phyloP scores from a whole-genome alignment of 108 stramenopile species.

The Nitzschia sp. region DNA sequence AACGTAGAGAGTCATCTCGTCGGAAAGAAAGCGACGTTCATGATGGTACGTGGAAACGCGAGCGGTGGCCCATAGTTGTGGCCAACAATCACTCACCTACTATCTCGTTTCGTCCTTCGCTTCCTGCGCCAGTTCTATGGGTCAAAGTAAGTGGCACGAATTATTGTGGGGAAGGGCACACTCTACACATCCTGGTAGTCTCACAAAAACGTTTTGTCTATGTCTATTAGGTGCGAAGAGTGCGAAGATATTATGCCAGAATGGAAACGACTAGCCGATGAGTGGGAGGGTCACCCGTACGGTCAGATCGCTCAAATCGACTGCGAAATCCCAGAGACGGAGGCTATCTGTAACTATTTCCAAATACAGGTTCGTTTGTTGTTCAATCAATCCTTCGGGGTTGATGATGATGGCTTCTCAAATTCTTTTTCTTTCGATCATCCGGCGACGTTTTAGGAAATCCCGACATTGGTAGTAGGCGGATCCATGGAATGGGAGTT shows the following conservation, averaged over 20 bases:
- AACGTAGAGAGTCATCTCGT: not conserved
- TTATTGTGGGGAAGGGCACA: not conserved
- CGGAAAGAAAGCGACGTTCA: not conserved
- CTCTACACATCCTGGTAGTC: too few relatives aligned
- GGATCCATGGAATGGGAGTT: not conserved
- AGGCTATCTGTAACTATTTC: constrained; percentile 50
- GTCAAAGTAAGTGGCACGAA: not conserved
- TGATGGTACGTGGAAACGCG: not conserved
- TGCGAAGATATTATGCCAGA: constrained; percentile 22
- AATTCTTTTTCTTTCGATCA: not conserved
- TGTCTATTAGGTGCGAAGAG: not conserved
- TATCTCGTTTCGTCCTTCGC: not conserved
- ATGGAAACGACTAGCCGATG: constrained; percentile 73
- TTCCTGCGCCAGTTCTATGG: not conserved
- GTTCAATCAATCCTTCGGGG: too few relatives aligned
- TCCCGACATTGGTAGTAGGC: not conserved
- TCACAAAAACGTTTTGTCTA: not conserved
- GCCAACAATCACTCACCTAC: not conserved
- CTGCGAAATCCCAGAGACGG: constrained; percentile 62
- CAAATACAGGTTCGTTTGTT: not conserved
- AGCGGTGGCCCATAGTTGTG: not conserved
- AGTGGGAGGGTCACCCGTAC: constrained; percentile 45
- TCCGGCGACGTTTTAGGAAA: not conserved
- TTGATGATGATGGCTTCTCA: not conserved
- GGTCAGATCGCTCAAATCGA: constrained; percentile 77